Evolutionary conservation across 2,329 filamentous ascomycete genomes (phyloP), one percentile per base, ranked within the genome.

Genomic region (Epichloe baconii): DNA sequence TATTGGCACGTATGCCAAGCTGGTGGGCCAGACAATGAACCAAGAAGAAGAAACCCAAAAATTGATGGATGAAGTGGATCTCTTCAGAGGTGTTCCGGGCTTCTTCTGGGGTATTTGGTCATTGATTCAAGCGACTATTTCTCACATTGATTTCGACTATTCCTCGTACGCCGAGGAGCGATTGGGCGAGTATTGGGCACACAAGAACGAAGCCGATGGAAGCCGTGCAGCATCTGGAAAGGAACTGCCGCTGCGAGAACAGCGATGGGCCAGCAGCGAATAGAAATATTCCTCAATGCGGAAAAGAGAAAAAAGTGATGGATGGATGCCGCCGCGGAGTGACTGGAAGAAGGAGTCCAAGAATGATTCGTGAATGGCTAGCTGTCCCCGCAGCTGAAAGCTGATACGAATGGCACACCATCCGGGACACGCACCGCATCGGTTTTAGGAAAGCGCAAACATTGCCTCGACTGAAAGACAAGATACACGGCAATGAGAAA

Each of bases 121-220:
- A 7, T 72, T 94, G 56, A 97, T 98, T 57, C 93, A 98, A 72
- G 86, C 90, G 2, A 86, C 81, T 50, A 97, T 98, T 57, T 95
- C 88, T 11, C 80, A 91, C 57, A 98, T 98, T 61, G 87, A 96
- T 64, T 98, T 98, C 63, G 90, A 98, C 69, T 98, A 98, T 65
- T 87, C 88, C 43, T 80, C 78, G 8, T 98, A 97, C 65, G 91
- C 93, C 11, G 88, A 96, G 66, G 69, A 85, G 15, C 77, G 93
- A 51, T 73, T 98, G 5, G 83, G 86, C 48, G 93, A 97, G 71
- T 97, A 96, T 69, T 95, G 85, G 78, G 88, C 85, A 4, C 96
- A 88, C 88, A 87, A 90, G 64, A 82, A 77, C 44, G 86, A 91
- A 65, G 68, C 72, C 21, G 78, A 84, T 52, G 85, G 85, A 7